phyloP scores from a whole-genome alignment of 805 yeast species.

The Hanseniaspora lindneri region DNA sequence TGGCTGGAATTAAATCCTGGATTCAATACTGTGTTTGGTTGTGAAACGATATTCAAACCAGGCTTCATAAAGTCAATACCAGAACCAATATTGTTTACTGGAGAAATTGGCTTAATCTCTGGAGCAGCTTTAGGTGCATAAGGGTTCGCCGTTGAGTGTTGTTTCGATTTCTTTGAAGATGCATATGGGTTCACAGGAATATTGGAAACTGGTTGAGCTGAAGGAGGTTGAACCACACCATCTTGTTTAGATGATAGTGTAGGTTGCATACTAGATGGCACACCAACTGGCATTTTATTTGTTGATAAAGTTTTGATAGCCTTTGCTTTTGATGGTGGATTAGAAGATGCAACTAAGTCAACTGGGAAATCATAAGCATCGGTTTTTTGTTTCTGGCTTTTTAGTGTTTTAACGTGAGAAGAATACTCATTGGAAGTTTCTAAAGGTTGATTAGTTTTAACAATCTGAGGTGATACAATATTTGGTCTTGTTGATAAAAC shows the following conservation, averaged over 20 bases:
- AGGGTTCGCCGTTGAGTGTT: not conserved
- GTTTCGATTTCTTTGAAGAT: not conserved
- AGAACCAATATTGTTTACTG: not conserved
- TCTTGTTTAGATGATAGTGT: constrained; percentile 20
- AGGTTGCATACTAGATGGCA: too few species aligned
- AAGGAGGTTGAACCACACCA: constrained; percentile 15
- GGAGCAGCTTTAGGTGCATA: not conserved
- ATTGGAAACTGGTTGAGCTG: constrained; percentile 13
- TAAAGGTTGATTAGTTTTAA: constrained; percentile 17
- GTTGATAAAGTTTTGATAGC: constrained; percentile 26
- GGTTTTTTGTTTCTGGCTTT: constrained; percentile 45
- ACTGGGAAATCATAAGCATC: constrained; percentile 70
- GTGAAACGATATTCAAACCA: not conserved
- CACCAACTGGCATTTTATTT: constrained; percentile 17
- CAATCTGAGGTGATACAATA: not conserved
- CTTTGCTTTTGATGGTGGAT: constrained; percentile 30
- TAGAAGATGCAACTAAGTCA: constrained; percentile 35
- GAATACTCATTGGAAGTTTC: constrained; percentile 7
- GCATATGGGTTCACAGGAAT: constrained; percentile 20
- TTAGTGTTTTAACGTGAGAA: constrained; percentile 26
- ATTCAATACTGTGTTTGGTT: not conserved
- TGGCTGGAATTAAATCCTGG: too few species aligned
- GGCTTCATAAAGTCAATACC: not conserved
- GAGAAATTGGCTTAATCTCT: not conserved
- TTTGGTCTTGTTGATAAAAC: not conserved